These are phyloP conservation scores for Dactylis glomerata DNA, from an alignment of 176 grass and related monocot species.

Conservation along the genomic window DNA sequence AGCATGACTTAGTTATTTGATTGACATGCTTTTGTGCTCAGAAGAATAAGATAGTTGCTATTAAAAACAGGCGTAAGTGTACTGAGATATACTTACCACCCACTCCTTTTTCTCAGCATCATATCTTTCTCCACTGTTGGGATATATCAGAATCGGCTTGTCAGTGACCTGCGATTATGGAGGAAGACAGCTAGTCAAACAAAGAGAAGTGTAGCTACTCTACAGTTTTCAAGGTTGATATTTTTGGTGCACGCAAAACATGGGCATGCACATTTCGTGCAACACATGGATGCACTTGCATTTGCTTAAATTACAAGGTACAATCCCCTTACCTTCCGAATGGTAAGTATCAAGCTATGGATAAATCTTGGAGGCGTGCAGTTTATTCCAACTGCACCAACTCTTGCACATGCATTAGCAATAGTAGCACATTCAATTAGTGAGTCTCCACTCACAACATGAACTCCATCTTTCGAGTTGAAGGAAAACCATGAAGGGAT, in stretches of 20 bases:
- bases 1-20: not conserved
- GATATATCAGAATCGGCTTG: slow-evolving; percentile 96
- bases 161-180: slow-evolving; percentile 56
- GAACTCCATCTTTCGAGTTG: slow-evolving; percentile 85
- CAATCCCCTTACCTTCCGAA: slow-evolving; percentile 54
- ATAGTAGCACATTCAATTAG: slow-evolving; percentile 74
- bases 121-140: slow-evolving; percentile 94
- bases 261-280: not conserved
- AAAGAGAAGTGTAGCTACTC: not conserved
- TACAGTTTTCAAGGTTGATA: not conserved
- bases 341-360: slow-evolving; percentile 68
- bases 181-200: not conserved
- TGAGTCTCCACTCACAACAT: slow-evolving; percentile 85
- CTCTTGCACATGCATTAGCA: slow-evolving; percentile 64
- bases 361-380: slow-evolving; percentile 97
- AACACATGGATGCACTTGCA: not conserved
- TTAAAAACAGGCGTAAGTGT: not conserved
- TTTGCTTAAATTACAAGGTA: not conserved
- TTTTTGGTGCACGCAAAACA: not conserved
- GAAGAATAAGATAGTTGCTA: not conserved
- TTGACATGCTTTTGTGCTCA: not conserved
- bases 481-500: slow-evolving; percentile 96
- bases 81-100: slow-evolving; percentile 67
- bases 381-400: slow-evolving; percentile 88
- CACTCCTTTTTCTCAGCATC: slow-evolving; percentile 86